Base-by-base conservation (phyloP, 2,329 filamentous ascomycete species). In the Helminthosporium solani region DNA sequence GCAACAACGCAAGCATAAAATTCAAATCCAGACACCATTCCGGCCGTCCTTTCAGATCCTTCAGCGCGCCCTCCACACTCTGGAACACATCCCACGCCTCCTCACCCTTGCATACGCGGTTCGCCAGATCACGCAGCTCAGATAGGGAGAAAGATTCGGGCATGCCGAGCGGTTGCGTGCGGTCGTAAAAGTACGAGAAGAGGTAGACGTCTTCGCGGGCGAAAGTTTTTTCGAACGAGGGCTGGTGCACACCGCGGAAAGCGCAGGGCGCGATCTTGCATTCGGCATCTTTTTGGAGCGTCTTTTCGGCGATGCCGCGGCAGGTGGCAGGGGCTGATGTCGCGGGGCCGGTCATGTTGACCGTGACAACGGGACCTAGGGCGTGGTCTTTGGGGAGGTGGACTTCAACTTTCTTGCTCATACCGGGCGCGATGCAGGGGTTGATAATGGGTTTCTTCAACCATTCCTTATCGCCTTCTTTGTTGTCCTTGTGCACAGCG, bases 131-230 rank as follows among this genome's bases (percentile, higher is more conserved):
- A 63, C 91, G 86, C 64, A 99, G 80, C 76, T 99, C 94, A 40
- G 85, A 82, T 27, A 99, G 77, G 1, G 91, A 96, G 73, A 97
- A 99, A 5, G 88, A 91, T 57, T 96, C 90, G n/a, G 95, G 94
- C 90, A 99, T 97, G 57, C 95, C 95, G 9, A 99, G 83, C 3
- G 90, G 89, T 70, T 88, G 82, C 19, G 88, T 95, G 63, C 95
- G 91, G 77, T 99, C 94, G 75, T 87, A 96, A 75, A 99, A 99
- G 80, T 95, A 99, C 23, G 89, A 95, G 74, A 99, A 92, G 59
- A 97, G 90, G 75, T 92, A 99, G 31, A 97, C 83, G 62, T 96
- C 91, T 72, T 97, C 92, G 53, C 80, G 81, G 20, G 88, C 77
- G 64, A 99, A 99, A 0, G 94, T 99, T 79, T 96, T 95, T 58